phyloP scores from a whole-genome alignment of 305 asterid genomes.

The Fraxinus ornus region DNA sequence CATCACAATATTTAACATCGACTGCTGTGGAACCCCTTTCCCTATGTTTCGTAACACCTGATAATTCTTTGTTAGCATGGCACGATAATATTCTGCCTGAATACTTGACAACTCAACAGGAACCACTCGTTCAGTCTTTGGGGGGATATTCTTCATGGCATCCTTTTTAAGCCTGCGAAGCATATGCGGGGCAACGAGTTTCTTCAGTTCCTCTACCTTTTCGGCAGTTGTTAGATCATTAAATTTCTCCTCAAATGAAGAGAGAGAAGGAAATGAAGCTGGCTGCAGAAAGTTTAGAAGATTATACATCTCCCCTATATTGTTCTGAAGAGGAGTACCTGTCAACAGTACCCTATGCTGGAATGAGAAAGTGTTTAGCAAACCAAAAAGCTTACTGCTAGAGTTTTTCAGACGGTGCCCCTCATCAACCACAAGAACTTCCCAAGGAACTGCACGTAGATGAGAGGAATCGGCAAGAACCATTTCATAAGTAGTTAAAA shows the following conservation, averaged over 20 bases:
- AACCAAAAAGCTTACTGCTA: slow-evolving; percentile 80
- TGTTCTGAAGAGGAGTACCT: slow-evolving; percentile 99
- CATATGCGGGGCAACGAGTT: slow-evolving; percentile 99
- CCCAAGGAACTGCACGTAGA: slow-evolving; percentile 97
- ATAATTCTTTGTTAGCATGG: slow-evolving; percentile 98
- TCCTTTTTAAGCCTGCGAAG: slow-evolving; percentile 94
- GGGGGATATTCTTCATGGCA: slow-evolving; percentile 98
- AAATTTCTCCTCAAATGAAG: slow-evolving; percentile 87
- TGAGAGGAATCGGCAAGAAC: slow-evolving; percentile 69
- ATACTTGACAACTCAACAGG: slow-evolving; percentile 96
- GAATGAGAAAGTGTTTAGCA: slow-evolving; percentile 86
- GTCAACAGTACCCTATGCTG: slow-evolving; percentile 92
- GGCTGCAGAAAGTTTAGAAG: slow-evolving; percentile 90
- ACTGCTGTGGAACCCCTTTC: slow-evolving; percentile 89
- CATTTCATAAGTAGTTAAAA: slow-evolving; percentile 96
- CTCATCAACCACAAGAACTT: slow-evolving; percentile 99
- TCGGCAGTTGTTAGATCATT: slow-evolving; percentile 88
- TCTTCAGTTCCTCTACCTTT: slow-evolving; percentile 96
- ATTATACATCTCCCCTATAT: slow-evolving; percentile 97
- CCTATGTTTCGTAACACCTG: slow-evolving; percentile 92
- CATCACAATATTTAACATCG: slow-evolving; percentile 98
- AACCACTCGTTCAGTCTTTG: slow-evolving; percentile 94
- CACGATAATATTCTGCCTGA: slow-evolving; percentile 98
- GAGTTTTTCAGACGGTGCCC: slow-evolving; percentile 97
- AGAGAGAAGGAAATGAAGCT: slow-evolving; percentile 82